Conservation (phyloP, 345 rosid species). For the Microcos paniculata region DNA sequence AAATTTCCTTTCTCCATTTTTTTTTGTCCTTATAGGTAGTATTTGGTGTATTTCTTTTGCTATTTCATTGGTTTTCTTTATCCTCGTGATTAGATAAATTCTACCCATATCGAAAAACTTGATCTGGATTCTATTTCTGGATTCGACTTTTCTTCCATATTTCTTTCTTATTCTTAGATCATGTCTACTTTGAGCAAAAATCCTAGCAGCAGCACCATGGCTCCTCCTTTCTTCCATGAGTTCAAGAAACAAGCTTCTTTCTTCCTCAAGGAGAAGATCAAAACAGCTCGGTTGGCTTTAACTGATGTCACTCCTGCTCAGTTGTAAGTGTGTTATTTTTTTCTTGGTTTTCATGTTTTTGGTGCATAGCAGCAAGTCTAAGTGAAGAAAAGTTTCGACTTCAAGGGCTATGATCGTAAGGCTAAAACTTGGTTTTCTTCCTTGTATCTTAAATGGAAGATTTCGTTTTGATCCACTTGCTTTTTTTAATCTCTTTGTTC, state of each 20-base stretch:
- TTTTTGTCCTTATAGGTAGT: neutral
- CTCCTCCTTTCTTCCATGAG: constrained; percentile 59
- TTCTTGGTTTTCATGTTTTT: neutral
- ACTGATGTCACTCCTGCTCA: constrained; percentile 83
- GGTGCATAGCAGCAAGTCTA: neutral
- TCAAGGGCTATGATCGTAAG: too few relatives aligned
- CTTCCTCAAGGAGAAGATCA: constrained; percentile 89
- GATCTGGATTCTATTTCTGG: neutral
- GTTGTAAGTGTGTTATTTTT: constrained; percentile 35
- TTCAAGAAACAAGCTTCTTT: constrained; percentile 91
- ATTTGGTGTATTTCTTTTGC: neutral
- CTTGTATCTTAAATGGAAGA: neutral
- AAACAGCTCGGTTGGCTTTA: constrained; percentile 83
- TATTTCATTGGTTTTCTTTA: constrained; percentile 6
- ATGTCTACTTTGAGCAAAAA: constrained; percentile 62
- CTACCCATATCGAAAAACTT: neutral
- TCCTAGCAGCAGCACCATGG: constrained; percentile 40
- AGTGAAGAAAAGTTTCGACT: neutral
- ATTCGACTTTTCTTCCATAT: neutral
- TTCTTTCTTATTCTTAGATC: neutral
- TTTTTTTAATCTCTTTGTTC: constrained; percentile 1
- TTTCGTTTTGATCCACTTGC: constrained; percentile 30
- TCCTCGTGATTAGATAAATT: neutral
- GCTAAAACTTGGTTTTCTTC: neutral
- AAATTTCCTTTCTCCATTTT: neutral